These are phyloP conservation scores for Xylaria acuta DNA, from an alignment of 495 filamentous ascomycete species.

Conservation along the genomic window DNA sequence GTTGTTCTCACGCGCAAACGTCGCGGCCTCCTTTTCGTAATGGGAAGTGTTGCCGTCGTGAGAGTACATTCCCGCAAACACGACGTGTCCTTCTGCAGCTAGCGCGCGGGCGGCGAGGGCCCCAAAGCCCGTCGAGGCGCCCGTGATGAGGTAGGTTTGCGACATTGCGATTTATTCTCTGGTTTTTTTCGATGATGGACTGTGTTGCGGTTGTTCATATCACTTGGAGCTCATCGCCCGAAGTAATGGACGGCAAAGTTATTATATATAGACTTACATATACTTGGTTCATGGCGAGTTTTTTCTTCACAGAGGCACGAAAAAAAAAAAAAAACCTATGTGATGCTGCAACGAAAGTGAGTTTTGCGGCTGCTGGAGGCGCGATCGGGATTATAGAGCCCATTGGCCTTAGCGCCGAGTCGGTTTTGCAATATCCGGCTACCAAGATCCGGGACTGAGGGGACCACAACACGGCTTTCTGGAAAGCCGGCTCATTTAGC, in stretches of 20 bases:
- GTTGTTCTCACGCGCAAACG: slow-evolving; percentile 26
- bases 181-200: background rate
- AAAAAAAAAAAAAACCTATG: background rate
- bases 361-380: background rate
- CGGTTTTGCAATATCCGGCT: background rate
- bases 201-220: background rate
- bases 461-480: background rate
- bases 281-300: background rate
- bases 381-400: slow-evolving; percentile 16
- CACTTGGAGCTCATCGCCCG: background rate
- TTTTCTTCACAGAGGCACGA: background rate
- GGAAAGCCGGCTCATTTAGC: background rate
- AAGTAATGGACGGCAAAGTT: background rate
- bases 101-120: slow-evolving; percentile 33
- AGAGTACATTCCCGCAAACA: slow-evolving; percentile 38
- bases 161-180: slow-evolving; percentile 18
- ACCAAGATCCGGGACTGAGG: background rate
- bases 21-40: slow-evolving; percentile 23
- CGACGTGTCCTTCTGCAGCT: slow-evolving; percentile 31
- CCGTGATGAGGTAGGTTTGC: slow-evolving; percentile 27
- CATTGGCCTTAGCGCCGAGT: slow-evolving; percentile 1
- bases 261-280: background rate
- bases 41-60: slow-evolving; percentile 28
- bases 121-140: slow-evolving; percentile 30
- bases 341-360: background rate